These are phyloP conservation scores for Mycena citricolor DNA, from an alignment of 1,284 basidiomycete genomes.

Conservation along the genomic window DNA sequence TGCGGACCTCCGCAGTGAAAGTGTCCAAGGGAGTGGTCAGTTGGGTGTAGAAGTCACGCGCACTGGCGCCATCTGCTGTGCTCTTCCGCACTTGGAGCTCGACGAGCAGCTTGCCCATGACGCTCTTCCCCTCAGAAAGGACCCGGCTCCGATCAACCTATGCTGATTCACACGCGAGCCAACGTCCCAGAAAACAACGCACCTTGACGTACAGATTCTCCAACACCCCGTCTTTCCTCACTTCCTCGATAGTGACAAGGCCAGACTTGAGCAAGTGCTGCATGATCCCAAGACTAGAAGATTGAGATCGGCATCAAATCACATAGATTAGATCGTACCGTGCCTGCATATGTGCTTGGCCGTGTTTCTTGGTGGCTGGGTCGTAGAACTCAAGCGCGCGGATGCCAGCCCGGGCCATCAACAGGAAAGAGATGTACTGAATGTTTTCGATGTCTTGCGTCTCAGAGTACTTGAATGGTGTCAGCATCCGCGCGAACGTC, in stretches of 20 bases:
- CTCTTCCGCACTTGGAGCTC: conserved; percentile 82
- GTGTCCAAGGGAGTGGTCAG: conserved; percentile 69
- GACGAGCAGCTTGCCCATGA: conserved; percentile 70
- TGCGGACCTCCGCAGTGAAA: conserved; percentile 71
- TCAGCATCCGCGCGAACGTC: conserved; percentile 1
- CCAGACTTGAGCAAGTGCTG: conserved; percentile 72
- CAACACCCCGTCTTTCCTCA: conserved; percentile 56
- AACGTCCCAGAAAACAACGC: conserved; percentile 26
- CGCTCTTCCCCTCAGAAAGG: conserved; percentile 60
- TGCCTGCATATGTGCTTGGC: conserved; percentile 92
- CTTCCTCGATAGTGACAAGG: conserved; percentile 69
- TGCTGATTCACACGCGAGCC: conserved; percentile 1
- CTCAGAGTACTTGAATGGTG: conserved; percentile 54
- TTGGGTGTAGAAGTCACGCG: conserved; percentile 70
- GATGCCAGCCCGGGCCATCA: conserved; percentile 83
- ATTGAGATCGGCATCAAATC: not conserved
- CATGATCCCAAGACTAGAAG: conserved; percentile 70
- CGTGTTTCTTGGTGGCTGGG: conserved; percentile 70
- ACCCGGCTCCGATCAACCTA: conserved; percentile 73
- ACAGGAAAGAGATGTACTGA: conserved; percentile 76
- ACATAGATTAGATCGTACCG: conserved; percentile 45
- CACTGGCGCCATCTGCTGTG: conserved; percentile 76
- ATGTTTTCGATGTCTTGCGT: conserved; percentile 72
- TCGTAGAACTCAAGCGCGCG: conserved; percentile 83
- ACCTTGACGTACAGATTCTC: conserved; percentile 72